Percentiles rank a stretch among this genome's conserved stretches.
Evolutionary conservation across 257 asterid genomes (phyloP).

Genomic region (Asclepias syriaca): DNA sequence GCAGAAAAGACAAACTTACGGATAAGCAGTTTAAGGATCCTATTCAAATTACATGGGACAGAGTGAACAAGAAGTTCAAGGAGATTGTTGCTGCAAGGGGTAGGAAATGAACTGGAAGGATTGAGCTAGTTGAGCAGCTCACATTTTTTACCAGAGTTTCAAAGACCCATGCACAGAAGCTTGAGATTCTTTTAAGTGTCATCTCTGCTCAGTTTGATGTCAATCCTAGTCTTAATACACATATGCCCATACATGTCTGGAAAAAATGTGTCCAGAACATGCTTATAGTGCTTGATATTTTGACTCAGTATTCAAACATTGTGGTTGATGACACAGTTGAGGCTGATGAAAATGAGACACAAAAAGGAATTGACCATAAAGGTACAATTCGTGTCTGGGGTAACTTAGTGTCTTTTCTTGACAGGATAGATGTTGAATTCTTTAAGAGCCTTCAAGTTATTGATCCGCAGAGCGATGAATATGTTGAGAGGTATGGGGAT

Average conservation of each 20-base stretch:
- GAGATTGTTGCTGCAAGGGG: conserved; percentile 90
- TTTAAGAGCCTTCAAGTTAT: no score
- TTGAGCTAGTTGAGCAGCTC: conserved; percentile 91
- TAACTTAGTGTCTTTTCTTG: no score
- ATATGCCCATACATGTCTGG: conserved; percentile 98
- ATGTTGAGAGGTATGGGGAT: no score
- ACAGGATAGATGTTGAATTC: no score
- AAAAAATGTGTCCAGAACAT: conserved; percentile 77
- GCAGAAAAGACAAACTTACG: conserved; percentile 87
- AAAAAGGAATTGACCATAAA: no score
- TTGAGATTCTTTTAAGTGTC: conserved; percentile 85
- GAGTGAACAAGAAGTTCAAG: conserved; percentile 82
- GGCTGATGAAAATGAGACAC: no score
- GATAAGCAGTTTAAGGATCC: conserved; percentile 89
- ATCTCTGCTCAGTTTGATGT: conserved; percentile 93
- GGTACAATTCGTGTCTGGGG: no score
- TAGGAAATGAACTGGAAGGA: conserved; percentile 86
- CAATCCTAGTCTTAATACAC: conserved; percentile 72
- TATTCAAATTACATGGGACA: conserved; percentile 90
- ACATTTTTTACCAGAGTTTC: conserved; percentile 88
- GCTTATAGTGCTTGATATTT: conserved; percentile 63
- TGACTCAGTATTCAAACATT: conserved; percentile 74
- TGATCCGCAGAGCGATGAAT: no score
- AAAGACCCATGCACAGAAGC: conserved; percentile 95
- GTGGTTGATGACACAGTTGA: conserved; percentile 90